A percentile compares a stretch with the other conserved stretches of the same genome.
These are phyloP conservation scores for Picea sitchensis DNA, from an alignment of 75 land plant species.

Conservation along the genomic window DNA sequence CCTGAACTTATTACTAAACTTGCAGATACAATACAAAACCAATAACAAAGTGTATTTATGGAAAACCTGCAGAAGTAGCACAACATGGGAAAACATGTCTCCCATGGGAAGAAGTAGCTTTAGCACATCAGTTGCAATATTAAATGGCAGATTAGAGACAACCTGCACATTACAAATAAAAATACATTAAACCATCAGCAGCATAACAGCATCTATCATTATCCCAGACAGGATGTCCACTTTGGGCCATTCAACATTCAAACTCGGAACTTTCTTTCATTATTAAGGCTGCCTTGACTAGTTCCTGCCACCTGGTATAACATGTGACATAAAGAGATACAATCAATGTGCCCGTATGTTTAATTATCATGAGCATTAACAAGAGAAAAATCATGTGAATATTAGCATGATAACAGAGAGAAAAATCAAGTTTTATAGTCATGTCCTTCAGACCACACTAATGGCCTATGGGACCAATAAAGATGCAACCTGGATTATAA, in stretches of 20 bases:
- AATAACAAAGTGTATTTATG: neutral
- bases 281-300: neutral
- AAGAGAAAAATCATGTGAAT: neutral
- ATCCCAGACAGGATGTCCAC: neutral
- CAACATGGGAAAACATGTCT: slow-evolving; percentile 77
- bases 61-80: slow-evolving; percentile 85
- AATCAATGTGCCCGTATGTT: neutral
- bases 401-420: neutral
- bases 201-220: neutral
- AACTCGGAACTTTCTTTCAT: neutral
- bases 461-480: neutral
- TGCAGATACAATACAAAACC: neutral
- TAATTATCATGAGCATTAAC: neutral
- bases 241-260: neutral
- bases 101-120: slow-evolving; percentile 97
- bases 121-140: slow-evolving; percentile 86
- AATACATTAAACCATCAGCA: neutral
- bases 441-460: neutral
- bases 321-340: neutral
- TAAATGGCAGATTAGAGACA: slow-evolving; percentile 91
- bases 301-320: neutral
- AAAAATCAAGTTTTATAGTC: neutral
- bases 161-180: slow-evolving; percentile 49
- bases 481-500: neutral
- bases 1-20: neutral